Conservation (phyloP, 768 basidiomycete species). For the Mycena floridula region DNA sequence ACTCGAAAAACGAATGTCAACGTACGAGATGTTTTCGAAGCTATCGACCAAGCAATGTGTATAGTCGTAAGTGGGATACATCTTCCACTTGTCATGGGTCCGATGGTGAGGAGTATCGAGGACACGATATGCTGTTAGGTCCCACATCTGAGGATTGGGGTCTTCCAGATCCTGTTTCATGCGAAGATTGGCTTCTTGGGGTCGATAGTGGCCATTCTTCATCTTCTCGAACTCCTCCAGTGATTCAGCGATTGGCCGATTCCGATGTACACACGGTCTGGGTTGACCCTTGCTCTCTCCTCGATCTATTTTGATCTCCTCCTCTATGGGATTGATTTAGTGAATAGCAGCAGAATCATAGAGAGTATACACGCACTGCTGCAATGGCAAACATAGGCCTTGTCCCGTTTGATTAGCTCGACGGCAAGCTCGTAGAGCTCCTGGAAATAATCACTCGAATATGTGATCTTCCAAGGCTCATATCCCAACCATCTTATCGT, state of each 20-base stretch:
- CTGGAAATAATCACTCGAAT: constrained; percentile 96
- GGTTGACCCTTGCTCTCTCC: constrained; percentile 82
- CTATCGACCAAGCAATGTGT: constrained; percentile 98
- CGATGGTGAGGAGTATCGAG: constrained; percentile 88
- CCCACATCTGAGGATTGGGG: constrained; percentile 99
- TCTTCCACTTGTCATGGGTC: constrained; percentile 89
- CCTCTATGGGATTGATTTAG: constrained; percentile 45
- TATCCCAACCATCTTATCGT: constrained; percentile 95
- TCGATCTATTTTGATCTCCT: constrained; percentile 84
- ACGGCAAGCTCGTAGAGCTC: constrained; percentile 81
- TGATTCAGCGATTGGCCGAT: constrained; percentile 82
- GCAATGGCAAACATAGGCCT: constrained; percentile 95
- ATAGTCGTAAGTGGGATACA: constrained; percentile 98
- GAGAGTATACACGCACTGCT: constrained; percentile 61
- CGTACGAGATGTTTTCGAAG: constrained; percentile 98
- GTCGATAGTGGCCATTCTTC: constrained; percentile 85
- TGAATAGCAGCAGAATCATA: constrained; percentile 2
- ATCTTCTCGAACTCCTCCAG: constrained; percentile 85
- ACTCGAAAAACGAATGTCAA: constrained; percentile 13
- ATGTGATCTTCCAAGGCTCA: constrained; percentile 98
- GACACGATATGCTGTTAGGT: constrained; percentile 93
- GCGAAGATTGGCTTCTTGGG: constrained; percentile 87
- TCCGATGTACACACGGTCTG: constrained; percentile 80
- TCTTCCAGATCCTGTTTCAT: constrained; percentile 97
- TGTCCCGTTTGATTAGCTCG: constrained; percentile 82